Percentiles rank a stretch among this genome's conserved stretches.
phyloP scores from a whole-genome alignment of 148 eudicot species.

The Cornus suecica region DNA sequence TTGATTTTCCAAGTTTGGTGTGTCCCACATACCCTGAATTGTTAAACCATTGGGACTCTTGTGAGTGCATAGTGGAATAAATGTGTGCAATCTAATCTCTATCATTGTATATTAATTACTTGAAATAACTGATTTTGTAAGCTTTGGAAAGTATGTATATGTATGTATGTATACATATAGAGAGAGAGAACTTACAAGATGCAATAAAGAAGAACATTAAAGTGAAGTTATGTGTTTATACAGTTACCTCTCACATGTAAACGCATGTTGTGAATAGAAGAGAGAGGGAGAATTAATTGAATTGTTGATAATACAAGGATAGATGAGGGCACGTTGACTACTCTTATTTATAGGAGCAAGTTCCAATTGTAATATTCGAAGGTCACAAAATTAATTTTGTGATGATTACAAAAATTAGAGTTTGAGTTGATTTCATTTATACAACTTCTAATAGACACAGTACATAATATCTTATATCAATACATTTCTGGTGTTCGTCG shows the following conservation, averaged over 20 bases:
- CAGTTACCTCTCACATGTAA: not conserved
- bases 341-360: too few relatives aligned
- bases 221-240: not conserved
- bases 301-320: too few relatives aligned
- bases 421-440: too few relatives aligned
- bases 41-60: not conserved
- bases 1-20: not conserved
- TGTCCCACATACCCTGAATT: not conserved
- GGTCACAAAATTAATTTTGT: too few relatives aligned
- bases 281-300: not conserved
- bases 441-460: too few relatives aligned
- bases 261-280: not conserved
- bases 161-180: too few relatives aligned
- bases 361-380: too few relatives aligned
- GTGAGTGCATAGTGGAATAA: not conserved
- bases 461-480: too few relatives aligned
- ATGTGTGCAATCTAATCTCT: not conserved
- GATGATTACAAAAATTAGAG: too few relatives aligned
- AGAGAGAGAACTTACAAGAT: not conserved
- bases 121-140: not conserved
- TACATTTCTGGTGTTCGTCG: too few relatives aligned
- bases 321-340: too few relatives aligned
- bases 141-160: not conserved
- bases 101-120: too few relatives aligned
- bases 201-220: not conserved